Conservation (phyloP, 768 basidiomycete species). For the Tulasnella calospora region DNA sequence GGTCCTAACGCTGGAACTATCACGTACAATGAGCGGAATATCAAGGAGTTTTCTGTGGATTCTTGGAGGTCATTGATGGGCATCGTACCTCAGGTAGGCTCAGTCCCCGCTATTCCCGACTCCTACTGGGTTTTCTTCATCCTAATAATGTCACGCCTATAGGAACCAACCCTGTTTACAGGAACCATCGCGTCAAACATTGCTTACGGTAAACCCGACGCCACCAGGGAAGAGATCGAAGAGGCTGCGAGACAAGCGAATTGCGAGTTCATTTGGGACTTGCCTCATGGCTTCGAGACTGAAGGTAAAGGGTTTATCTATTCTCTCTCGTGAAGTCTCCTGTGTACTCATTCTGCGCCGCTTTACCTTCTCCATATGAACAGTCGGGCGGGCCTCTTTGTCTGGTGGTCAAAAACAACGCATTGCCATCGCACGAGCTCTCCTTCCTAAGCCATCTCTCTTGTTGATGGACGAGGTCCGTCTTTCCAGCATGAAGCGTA, state of each 20-base stretch:
- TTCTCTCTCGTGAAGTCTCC: not conserved
- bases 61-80: conserved; percentile 88
- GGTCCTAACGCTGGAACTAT: conserved; percentile 79
- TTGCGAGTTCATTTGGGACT: conserved; percentile 92
- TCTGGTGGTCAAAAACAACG: conserved; percentile 68
- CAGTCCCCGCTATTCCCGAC: conserved; percentile 62
- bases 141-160: not conserved
- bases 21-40: conserved; percentile 86
- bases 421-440: conserved; percentile 55
- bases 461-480: conserved; percentile 76
- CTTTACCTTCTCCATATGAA: conserved; percentile 3
- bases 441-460: conserved; percentile 84
- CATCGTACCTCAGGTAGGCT: conserved; percentile 75
- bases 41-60: conserved; percentile 74
- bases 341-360: not conserved
- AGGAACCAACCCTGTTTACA: conserved; percentile 83
- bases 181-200: conserved; percentile 95
- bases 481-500: not conserved
- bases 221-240: conserved; percentile 79
- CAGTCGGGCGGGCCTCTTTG: conserved; percentile 64
- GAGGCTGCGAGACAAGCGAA: conserved; percentile 85
- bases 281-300: conserved; percentile 93
- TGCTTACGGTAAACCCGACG: conserved; percentile 72
- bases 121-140: not conserved
- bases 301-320: conserved; percentile 52